Conservation (phyloP, 768 basidiomycete species). For the Amylocystis lapponica region DNA sequence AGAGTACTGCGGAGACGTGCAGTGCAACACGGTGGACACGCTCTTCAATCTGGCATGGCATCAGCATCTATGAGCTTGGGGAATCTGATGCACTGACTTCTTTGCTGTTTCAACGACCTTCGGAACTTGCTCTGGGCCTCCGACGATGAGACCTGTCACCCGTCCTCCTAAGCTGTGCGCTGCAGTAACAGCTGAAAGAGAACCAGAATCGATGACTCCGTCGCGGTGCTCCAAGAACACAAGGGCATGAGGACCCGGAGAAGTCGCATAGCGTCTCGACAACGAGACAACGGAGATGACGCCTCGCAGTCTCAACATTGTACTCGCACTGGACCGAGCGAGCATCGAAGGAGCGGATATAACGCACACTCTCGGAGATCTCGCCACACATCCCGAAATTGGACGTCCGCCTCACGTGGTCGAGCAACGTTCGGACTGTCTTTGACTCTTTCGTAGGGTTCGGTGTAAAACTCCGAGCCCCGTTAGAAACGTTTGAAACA, state of each 20-base stretch:
- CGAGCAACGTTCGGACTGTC: too few species aligned
- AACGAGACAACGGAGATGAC: slow-evolving; percentile 6
- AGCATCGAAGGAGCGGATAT: too few species aligned
- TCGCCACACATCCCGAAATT: too few species aligned
- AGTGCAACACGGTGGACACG: slow-evolving; percentile 60
- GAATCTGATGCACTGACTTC: slow-evolving; percentile 46
- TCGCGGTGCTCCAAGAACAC: slow-evolving; percentile 87
- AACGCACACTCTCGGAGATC: too few species aligned
- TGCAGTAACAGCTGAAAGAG: slow-evolving; percentile 88
- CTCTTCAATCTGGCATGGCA: slow-evolving; percentile 51
- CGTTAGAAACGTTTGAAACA: too few species aligned
- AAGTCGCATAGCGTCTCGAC: slow-evolving; percentile 51
- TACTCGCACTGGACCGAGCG: too few species aligned
- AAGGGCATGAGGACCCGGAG: slow-evolving; percentile 63
- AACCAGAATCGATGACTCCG: slow-evolving; percentile 77
- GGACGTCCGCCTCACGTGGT: too few species aligned
- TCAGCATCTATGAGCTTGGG: slow-evolving; percentile 4
- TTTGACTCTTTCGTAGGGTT: too few species aligned
- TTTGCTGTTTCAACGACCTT: slow-evolving; percentile 68
- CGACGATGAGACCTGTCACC: slow-evolving; percentile 74
- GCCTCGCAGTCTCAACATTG: slow-evolving; percentile 16
- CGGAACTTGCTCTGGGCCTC: slow-evolving; percentile 61
- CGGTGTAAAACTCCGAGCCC: too few species aligned
- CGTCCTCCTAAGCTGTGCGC: slow-evolving; percentile 81
- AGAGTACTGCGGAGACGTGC: slow-evolving; percentile 63